Evolutionary conservation across 2,329 filamentous ascomycete species (phyloP), one percentile per base, ranked within the genome.

Genomic region (Phyllosticta citrichinensis): DNA sequence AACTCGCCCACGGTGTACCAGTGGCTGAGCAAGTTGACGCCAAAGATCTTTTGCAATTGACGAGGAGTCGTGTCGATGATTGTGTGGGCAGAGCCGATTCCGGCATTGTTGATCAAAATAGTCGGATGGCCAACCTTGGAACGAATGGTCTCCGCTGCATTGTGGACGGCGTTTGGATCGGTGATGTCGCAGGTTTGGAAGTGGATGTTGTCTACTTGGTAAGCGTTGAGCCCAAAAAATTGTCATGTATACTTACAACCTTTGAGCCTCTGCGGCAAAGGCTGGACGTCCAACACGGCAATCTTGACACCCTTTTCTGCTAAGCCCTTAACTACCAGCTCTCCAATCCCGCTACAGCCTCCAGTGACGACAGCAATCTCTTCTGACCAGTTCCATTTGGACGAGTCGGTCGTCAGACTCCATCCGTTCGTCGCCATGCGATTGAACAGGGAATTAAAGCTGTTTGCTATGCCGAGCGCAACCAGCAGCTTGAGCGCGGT

Each of bases 371-470:
- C 71, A 2, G 70, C 71, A 11, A 75, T 63, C 56, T 75, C 73
- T 6, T 65, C 50, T 5, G 63, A 65, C 68, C 68, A 73, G 2
- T 66, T 64, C 72, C 72, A 74, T 20, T 52, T 30, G 11, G 66
- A 65, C 55, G 70, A 67, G 62, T 71, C 72, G 6, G 70, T 70
- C 55, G 64, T 66, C 11, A 74, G 56, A 12, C 72, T 70, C 68
- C 74, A 78, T 53, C 73, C 71, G 68, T 79, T 73, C 24, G 73
- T 64, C 20, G 72, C 71, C 12, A 71, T 58, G 8, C 65, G 63
- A 33, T 72, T 74, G 5, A 74, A 63, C 33, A 65, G 63, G 19
- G 63, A 62, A 52, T 73, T 73, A 24, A 67, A 58, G 0, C 62
- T 65, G 64, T 63, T 65, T 55, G 67, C 61, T 2, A 76, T 50